Conservation (phyloP, 495 filamentous ascomycete species). For the Astrothelium macrocarpum region DNA sequence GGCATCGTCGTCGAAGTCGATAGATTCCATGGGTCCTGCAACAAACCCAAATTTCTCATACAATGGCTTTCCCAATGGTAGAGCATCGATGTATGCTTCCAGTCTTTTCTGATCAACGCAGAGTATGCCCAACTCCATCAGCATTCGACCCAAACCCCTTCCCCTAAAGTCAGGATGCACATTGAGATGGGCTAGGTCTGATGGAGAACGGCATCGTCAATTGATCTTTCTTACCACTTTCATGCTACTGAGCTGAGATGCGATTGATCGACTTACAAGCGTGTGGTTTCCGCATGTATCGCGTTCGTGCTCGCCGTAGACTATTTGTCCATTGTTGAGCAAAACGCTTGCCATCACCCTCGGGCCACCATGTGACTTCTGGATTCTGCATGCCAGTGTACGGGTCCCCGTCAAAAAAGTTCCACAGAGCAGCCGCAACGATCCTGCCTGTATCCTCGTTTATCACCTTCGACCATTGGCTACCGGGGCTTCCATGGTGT, state of each 20-base stretch:
- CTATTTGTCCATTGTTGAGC: not conserved
- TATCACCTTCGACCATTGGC: not conserved
- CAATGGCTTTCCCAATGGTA: not conserved
- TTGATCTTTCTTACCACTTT: not conserved
- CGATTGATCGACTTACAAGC: not conserved
- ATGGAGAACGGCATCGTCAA: not conserved
- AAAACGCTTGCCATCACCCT: not conserved
- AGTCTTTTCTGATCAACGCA: not conserved
- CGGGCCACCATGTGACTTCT: not conserved
- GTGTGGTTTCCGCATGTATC: not conserved
- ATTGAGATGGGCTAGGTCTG: not conserved
- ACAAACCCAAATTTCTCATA: not conserved
- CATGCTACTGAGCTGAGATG: not conserved
- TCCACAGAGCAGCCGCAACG: not conserved
- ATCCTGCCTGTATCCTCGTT: not conserved
- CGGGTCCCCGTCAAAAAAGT: not conserved
- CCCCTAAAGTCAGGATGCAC: not conserved
- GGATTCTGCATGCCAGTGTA: not conserved
- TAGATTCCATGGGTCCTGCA: not conserved
- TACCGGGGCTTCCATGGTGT: not conserved
- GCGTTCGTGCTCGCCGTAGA: not conserved
- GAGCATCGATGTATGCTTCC: not conserved
- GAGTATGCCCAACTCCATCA: not conserved
- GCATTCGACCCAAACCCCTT: not conserved
- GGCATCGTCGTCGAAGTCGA: conserved; percentile 1